Base-by-base conservation (phyloP, 768 basidiomycete species). In the Daedaleopsis nitida region DNA sequence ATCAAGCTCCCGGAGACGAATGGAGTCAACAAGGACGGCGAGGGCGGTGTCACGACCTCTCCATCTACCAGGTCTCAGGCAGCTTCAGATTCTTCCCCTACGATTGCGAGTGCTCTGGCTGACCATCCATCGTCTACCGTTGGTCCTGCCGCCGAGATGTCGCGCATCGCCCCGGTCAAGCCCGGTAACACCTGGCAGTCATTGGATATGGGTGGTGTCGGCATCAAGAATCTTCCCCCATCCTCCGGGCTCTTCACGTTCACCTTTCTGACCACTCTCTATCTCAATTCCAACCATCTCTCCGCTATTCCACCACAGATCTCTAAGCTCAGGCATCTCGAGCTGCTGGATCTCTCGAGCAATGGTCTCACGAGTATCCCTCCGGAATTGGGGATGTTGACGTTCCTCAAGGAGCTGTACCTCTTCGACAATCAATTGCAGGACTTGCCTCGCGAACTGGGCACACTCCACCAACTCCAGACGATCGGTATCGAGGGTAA, bases 401-500 rank as follows among this genome's bases (percentile, higher is more conserved):
- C 88, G 16, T 84, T 86, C 65, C 78, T 99, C 57, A 93, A 92
- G 75, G 96, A 99, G 72, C 80, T 99, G 38, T 92, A 93, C 70
- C 78, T 98, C 21, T 99, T 98, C 74, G 97, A 99, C 80, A 99
- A 99, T 75, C 86, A 90, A 68, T 76, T 99, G n/a, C 78, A 84
- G 42, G 89, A 86, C 2, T 81, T 99, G 19, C 97, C 97, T 2
- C 78, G 82, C 0, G 92, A 99, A 71, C 80, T 97, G 38, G 97
- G 97, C 32, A 93, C 85, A 57, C 75, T 99, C 38, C 92, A 96
- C 70, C 93, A 95, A 72, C 81, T 99, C 52, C 93, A 92, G 72
- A 94, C 93, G 12, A 78, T 99, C 27, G 97, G 97, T 19, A 83
- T 99, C 38, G 97, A 98, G 73, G 97, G 97, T n/a, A 99, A 99